phyloP scores from a whole-genome alignment of 768 basidiomycete genomes.

The Auricularia sp. region DNA sequence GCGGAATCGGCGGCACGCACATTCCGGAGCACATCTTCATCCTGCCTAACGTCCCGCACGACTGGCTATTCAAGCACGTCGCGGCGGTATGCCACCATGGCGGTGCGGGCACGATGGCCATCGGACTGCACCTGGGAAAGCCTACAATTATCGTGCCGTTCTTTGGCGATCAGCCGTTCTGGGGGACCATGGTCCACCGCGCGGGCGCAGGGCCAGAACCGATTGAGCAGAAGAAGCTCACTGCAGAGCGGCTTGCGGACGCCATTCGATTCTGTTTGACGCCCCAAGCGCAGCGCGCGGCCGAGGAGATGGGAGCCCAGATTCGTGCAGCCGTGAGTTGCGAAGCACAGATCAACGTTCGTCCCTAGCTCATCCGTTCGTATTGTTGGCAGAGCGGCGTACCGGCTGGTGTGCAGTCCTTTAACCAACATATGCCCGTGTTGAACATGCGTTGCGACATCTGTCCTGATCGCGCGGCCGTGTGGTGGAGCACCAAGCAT shows the following conservation, averaged over 20 bases:
- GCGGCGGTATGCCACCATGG: constrained; percentile 55
- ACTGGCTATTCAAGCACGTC: constrained; percentile 54
- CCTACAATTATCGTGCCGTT: constrained; percentile 57
- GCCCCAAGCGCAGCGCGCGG: constrained; percentile 38
- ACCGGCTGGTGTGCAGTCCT: constrained; percentile 38
- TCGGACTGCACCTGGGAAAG: constrained; percentile 46
- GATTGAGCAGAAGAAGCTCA: constrained; percentile 46
- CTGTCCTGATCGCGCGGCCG: constrained; percentile 38
- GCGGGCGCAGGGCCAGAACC: constrained; percentile 55
- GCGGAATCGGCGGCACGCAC: constrained; percentile 43
- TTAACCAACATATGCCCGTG: constrained; percentile 50
- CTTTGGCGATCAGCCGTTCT: constrained; percentile 56
- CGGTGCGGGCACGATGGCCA: constrained; percentile 58
- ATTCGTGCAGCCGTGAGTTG: constrained; percentile 38
- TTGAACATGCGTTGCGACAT: constrained; percentile 57
- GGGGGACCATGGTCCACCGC: constrained; percentile 49
- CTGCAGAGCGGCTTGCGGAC: constrained; percentile 36
- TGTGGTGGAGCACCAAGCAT: constrained; percentile 50
- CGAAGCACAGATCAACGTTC: constrained; percentile 6
- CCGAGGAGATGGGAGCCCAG: constrained; percentile 37
- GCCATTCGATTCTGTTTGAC: constrained; percentile 42
- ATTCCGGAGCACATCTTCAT: constrained; percentile 51
- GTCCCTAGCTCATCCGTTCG: neutral
- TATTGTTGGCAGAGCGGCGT: constrained; percentile 34
- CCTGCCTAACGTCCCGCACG: constrained; percentile 55